Evolutionary conservation across 805 yeast species (phyloP), one percentile per base, ranked within the genome.

Genomic region (Isabelozyma rhagii): DNA sequence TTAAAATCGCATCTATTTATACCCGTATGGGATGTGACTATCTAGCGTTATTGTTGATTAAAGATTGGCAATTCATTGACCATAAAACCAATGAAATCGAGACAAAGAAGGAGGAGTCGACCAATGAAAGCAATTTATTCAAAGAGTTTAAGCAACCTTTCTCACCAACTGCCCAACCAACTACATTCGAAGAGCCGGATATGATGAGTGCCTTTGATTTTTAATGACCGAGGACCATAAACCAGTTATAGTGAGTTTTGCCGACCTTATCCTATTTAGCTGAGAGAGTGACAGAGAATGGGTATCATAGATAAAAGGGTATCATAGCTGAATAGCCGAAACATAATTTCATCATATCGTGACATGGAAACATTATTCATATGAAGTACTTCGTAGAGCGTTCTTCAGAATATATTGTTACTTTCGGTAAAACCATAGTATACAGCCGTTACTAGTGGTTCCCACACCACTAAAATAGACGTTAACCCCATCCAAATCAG

Each of bases 21-120:
- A 76, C 82, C 13, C 74, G 96, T 50, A 89, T 92, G 97, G 98
- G 98, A 0, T 92, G 98, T 68, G 96, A 92, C 58, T 80, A 83
- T 51, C 64, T 93, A 41, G 83, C 91, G 0, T 61, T 88, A 21
- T 77, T 82, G 46, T 63, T 91, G 43, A 71, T 86, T 1, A 74
- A 72, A 44, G 81, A 80, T 51, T 92, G 97, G 97, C 68, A 69
- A 29, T 91, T 90, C 60, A 48, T 56, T 39, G 53, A 55, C 39
- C 52, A 45, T 27, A 21, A 31, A 42, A 18, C 13, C 27, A 15
- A 41, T 21, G 34, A n/a, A 21, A 18, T 40, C 15, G 45, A 43
- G 9, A 18, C 41, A 4, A 28, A 40, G 7, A 38, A 2, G 8
- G 28, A 25, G 1, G 43, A 34, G 8, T 13, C 11, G 42, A 14